Base-by-base conservation (phyloP, 306 rosid genomes). In the Begonia fuchsioides region DNA sequence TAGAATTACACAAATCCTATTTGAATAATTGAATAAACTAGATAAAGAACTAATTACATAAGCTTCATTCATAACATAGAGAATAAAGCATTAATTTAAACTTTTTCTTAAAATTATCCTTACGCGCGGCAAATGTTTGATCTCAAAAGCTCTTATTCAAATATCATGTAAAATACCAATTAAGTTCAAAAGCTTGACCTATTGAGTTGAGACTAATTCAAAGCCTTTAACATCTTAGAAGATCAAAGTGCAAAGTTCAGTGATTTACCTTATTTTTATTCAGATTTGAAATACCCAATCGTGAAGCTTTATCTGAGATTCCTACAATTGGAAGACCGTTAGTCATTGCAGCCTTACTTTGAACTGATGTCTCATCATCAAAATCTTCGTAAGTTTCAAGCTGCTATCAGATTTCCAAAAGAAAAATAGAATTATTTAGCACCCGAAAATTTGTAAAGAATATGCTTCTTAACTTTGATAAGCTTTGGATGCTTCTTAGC, bases 351-450 rank as follows among this genome's bases (percentile, higher is more conserved):
- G 61, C 66, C 44, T 51, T 58, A 58, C 0, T 26, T 6, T 44
- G 68, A 65, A 61, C 70, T 66, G 56, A 56, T 40, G 74, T 58
- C 43, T 83, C 83, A 62, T 87, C 96, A 58, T 72, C 80, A 74
- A 80, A 83, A 78, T 83, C 96, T 52, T 76, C 81, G 66, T 68
- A 68, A 0, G 90, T 76, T 57, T 75, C 87, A 1, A 84, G 95
- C 71, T 55, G 76, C 62, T 88, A 76, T 26, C 35, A 54, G 19
- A 56, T 57, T 54, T 53, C 41, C 56, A 63, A 53, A n/a, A 45
- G 45, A 46, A 15, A 17, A 50, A 44, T n/a, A 55, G 8, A 47
- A 35, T 32, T 26, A 68, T 57, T 74, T 50, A 68, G 66, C 63
- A 43, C 39, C 41, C 49, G 55, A 43, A 63, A 43, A 51, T 45